Evolutionary conservation across 768 basidiomycete genomes (phyloP), one percentile per base, ranked within the genome.

Genomic region (Leccinellum luteum): DNA sequence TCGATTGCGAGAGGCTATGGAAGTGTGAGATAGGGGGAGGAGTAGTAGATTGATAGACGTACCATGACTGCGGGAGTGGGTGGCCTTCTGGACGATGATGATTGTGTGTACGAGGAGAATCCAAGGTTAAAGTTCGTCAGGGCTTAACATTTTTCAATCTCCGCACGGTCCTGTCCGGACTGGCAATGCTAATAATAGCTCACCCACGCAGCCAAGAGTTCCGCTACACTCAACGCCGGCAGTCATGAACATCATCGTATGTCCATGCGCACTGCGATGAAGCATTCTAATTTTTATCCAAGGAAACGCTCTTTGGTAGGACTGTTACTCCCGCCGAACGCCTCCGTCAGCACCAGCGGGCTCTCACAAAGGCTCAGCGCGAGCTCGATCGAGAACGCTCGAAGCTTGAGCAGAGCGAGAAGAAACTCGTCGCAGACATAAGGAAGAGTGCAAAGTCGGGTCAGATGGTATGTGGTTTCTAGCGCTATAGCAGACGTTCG

Each of bases 231-330:
- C 60, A 30, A 62, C 64, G 28, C 56, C 50, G 58, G 62, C 64
- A 64, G 73, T 68, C 76, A 90, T 91, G 89, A 91, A 91, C 74
- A 87, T 91, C 71, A 87, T 91, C 60, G 89, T 89, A 69, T 15
- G 62, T 62, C 15, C 13, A 15, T 34, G 32, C 45, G 17, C 34
- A 25, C 4, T 47, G n/a, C 2, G 8, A 2, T 17, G 48, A 56
- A 52, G 25, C 27, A 4, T 45, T 47, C 61, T 74, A 57, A 62
- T 43, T 32, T 63, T 56, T 50, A 38, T 56, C n/a, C 51, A 64
- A 98, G 94, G 96, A 98, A 80, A 86, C 91, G 0, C 86, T 98
- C 44, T 98, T 98, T 72, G 96, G 96, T 10, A 87, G 93, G 48
- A 87, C 92, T 1, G 84, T 97, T 28, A 98, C 96, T 17, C 97